Evolutionary conservation across 768 basidiomycete species (phyloP).

Genomic region (Podaxis mareebaensis): DNA sequence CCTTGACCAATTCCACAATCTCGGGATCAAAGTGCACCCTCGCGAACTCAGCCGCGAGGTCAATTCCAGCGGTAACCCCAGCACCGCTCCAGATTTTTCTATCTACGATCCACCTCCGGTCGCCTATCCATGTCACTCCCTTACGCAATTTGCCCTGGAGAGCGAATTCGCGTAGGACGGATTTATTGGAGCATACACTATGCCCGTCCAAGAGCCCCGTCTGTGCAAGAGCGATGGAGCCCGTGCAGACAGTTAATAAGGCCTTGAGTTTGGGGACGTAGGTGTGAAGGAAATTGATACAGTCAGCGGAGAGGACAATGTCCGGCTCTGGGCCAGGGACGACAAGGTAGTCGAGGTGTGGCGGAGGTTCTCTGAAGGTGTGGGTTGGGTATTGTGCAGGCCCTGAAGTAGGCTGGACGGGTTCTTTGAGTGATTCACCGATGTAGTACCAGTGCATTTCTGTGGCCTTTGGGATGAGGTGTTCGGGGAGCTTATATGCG

Average conservation of each 20-base stretch:
- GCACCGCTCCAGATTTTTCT: slow-evolving; percentile 30
- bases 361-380: slow-evolving; percentile 23
- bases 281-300: slow-evolving; percentile 20
- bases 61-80: slow-evolving; percentile 28
- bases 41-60: slow-evolving; percentile 29
- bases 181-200: slow-evolving; percentile 26
- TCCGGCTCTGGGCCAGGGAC: slow-evolving; percentile 26
- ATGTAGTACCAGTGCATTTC: slow-evolving; percentile 28
- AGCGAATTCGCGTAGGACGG: slow-evolving; percentile 8
- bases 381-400: slow-evolving; percentile 21
- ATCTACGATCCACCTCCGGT: slow-evolving; percentile 28
- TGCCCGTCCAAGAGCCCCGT: slow-evolving; percentile 28
- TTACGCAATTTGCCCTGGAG: slow-evolving; percentile 18
- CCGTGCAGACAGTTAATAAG: slow-evolving; percentile 28
- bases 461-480: slow-evolving; percentile 22
- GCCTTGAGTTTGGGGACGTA: slow-evolving; percentile 21
- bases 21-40: slow-evolving; percentile 26
- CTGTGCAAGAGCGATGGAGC: slow-evolving; percentile 23
- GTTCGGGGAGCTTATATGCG: neutral
- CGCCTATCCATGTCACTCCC: slow-evolving; percentile 30
- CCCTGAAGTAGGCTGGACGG: slow-evolving; percentile 22
- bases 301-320: slow-evolving; percentile 16
- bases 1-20: slow-evolving; percentile 22
- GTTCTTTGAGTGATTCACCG: slow-evolving; percentile 14
- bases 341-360: slow-evolving; percentile 25